Conservation (phyloP, 2,329 filamentous ascomycete genomes). For the Conoideocrella luteorostrata region DNA sequence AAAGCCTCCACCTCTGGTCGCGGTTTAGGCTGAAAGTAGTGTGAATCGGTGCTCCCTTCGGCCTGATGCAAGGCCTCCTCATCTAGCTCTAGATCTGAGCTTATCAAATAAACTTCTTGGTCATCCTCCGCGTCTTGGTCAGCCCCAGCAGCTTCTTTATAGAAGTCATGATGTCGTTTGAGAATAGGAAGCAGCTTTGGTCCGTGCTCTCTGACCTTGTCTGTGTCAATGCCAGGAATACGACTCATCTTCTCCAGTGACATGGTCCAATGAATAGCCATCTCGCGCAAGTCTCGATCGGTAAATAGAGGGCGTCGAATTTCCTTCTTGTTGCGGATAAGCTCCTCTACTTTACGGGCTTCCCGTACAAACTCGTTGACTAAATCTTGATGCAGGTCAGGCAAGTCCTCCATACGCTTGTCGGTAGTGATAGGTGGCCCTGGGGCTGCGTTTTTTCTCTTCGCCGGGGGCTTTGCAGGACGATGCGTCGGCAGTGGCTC, state of each 20-base stretch:
- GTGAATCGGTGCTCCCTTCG: constrained; percentile 36
- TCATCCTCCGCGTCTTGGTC: constrained; percentile 18
- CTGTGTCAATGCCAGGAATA: constrained; percentile 56
- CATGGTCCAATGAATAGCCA: constrained; percentile 64
- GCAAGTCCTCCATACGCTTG: constrained; percentile 45
- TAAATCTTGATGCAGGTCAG: constrained; percentile 55
- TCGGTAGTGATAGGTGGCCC: constrained; percentile 56
- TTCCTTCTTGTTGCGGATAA: constrained; percentile 52
- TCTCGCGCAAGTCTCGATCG: constrained; percentile 62
- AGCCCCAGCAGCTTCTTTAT: constrained; percentile 44
- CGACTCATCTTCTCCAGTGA: constrained; percentile 53
- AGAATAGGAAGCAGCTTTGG: constrained; percentile 54
- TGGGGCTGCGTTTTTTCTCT: constrained; percentile 16
- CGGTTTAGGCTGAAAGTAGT: constrained; percentile 35
- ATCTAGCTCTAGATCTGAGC: constrained; percentile 34
- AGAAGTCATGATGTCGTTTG: constrained; percentile 37
- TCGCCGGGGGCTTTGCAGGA: constrained; percentile 27
- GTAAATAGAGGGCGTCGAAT: constrained; percentile 59
- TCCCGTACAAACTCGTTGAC: constrained; percentile 59
- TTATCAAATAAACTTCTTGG: constrained; percentile 47
- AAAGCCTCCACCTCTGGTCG: constrained; percentile 27
- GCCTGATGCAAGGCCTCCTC: constrained; percentile 31
- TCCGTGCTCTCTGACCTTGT: constrained; percentile 58
- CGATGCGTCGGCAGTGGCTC: constrained; percentile 33
- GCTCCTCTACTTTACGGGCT: constrained; percentile 54